phyloP scores from a whole-genome alignment of 768 basidiomycete genomes.

The Tulasnella sp. region DNA sequence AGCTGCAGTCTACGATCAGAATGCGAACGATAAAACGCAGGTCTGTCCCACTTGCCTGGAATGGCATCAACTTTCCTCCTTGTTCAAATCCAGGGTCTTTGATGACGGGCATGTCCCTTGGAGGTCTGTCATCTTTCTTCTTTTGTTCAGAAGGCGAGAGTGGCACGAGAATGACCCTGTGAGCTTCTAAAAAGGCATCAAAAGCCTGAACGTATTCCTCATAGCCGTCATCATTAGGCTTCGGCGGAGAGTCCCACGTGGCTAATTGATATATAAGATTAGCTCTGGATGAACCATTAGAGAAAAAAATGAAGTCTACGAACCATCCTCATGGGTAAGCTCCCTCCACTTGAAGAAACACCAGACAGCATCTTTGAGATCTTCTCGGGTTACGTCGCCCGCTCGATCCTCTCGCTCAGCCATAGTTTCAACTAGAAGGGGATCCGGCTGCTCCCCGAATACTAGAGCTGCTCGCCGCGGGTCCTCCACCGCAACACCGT shows the following conservation, averaged over 20 bases:
- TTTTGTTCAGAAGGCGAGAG: slow-evolving; percentile 38
- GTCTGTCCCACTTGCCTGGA: slow-evolving; percentile 52
- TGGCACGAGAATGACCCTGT: slow-evolving; percentile 50
- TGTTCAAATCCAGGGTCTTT: slow-evolving; percentile 59
- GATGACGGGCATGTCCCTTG: slow-evolving; percentile 22
- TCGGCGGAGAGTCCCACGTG: slow-evolving; percentile 89
- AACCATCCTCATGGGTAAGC: slow-evolving; percentile 87
- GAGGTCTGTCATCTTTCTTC: slow-evolving; percentile 44
- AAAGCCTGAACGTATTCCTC: slow-evolving; percentile 62
- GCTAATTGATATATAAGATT: slow-evolving; percentile 39
- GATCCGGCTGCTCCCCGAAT: slow-evolving; percentile 57
- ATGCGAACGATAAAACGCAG: not conserved
- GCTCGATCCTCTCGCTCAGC: slow-evolving; percentile 52
- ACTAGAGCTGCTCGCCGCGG: slow-evolving; percentile 36
- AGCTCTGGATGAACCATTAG: not conserved
- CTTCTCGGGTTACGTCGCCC: slow-evolving; percentile 38
- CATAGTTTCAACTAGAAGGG: slow-evolving; percentile 47
- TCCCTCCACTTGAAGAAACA: slow-evolving; percentile 91
- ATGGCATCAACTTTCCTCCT: slow-evolving; percentile 62
- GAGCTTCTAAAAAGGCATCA: slow-evolving; percentile 53
- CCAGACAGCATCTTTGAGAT: slow-evolving; percentile 63
- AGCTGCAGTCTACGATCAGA: slow-evolving; percentile 40
- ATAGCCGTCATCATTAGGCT: slow-evolving; percentile 47
- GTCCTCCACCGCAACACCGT: slow-evolving; percentile 14
- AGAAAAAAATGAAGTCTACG: slow-evolving; percentile 24